Evolutionary conservation across 106 monocot species (phyloP).

Genomic region (Allium sativum): DNA sequence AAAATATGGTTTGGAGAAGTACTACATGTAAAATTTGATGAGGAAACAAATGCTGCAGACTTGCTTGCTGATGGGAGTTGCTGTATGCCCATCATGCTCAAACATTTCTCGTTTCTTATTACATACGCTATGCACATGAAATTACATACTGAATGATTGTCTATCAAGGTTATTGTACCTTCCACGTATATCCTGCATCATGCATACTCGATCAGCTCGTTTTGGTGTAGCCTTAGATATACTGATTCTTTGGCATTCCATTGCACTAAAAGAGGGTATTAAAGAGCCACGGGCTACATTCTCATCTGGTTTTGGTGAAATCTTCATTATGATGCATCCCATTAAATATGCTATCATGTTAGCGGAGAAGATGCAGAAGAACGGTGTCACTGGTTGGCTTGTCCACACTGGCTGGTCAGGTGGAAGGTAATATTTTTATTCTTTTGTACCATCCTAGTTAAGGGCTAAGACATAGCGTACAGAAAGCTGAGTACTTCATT

Average conservation of each 20-base stretch:
- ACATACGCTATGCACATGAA: background rate
- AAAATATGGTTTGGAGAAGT: conserved; percentile 79
- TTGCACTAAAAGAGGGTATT: conserved; percentile 83
- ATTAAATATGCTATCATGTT: conserved; percentile 90
- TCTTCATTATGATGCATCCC: conserved; percentile 93
- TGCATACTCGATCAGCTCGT: background rate
- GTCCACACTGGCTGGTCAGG: conserved; percentile 98
- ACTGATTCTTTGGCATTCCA: too few species aligned
- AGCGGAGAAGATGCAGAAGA: conserved; percentile 82
- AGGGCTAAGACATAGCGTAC: too few species aligned
- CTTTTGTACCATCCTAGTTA: too few species aligned
- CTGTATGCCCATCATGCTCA: conserved; percentile 31
- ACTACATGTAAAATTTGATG: conserved; percentile 44
- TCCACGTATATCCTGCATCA: background rate
- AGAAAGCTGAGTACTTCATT: too few species aligned
- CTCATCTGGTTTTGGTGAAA: conserved; percentile 92
- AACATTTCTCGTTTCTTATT: conserved; percentile 1
- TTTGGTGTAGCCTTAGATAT: too few species aligned
- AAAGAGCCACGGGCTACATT: conserved; percentile 95
- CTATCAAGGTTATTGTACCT: background rate
- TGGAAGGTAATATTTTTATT: conserved; percentile 91
- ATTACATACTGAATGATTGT: background rate
- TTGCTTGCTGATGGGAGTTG: conserved; percentile 71
- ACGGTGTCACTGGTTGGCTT: conserved; percentile 87
- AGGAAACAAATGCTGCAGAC: conserved; percentile 38